Evolutionary conservation across 2,329 filamentous ascomycete species (phyloP).

Genomic region (Onygenales sp.): DNA sequence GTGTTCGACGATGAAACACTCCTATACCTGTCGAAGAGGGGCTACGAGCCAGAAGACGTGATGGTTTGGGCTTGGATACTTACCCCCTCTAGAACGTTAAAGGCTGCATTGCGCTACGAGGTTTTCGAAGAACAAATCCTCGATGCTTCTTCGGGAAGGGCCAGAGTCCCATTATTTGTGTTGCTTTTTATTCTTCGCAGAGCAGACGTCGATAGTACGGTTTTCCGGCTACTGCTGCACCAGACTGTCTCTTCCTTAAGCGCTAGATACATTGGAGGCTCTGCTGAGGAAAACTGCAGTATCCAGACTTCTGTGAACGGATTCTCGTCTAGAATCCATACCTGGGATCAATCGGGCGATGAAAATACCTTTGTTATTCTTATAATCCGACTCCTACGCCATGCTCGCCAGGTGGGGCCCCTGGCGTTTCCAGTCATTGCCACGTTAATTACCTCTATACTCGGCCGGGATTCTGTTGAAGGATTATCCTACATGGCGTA

Average conservation of each 20-base stretch:
- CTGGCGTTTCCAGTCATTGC: constrained; percentile 34
- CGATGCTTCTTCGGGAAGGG: background rate
- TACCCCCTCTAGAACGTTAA: constrained; percentile 24
- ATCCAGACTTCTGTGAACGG: background rate
- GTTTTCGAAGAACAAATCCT: constrained; percentile 15
- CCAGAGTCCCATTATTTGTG: constrained; percentile 37
- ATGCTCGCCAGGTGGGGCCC: constrained; percentile 43
- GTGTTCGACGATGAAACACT: constrained; percentile 24
- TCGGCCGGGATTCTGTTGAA: constrained; percentile 12
- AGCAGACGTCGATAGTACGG: constrained; percentile 27
- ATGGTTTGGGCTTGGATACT: constrained; percentile 40
- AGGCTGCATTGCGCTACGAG: constrained; percentile 29
- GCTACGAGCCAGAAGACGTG: constrained; percentile 31
- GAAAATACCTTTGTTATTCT: constrained; percentile 28
- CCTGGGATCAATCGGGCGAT: constrained; percentile 14
- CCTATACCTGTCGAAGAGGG: constrained; percentile 21
- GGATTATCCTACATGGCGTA: constrained; percentile 5
- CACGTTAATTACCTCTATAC: constrained; percentile 27
- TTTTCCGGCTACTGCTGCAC: constrained; percentile 34
- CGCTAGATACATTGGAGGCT: background rate
- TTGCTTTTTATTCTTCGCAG: constrained; percentile 39
- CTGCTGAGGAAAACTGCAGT: background rate
- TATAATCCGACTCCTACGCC: constrained; percentile 39
- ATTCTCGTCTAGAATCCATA: constrained; percentile 4
- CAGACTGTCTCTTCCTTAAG: constrained; percentile 21